phyloP scores from a whole-genome alignment of 75 land plant species.

The Selaginella moellendorffii region DNA sequence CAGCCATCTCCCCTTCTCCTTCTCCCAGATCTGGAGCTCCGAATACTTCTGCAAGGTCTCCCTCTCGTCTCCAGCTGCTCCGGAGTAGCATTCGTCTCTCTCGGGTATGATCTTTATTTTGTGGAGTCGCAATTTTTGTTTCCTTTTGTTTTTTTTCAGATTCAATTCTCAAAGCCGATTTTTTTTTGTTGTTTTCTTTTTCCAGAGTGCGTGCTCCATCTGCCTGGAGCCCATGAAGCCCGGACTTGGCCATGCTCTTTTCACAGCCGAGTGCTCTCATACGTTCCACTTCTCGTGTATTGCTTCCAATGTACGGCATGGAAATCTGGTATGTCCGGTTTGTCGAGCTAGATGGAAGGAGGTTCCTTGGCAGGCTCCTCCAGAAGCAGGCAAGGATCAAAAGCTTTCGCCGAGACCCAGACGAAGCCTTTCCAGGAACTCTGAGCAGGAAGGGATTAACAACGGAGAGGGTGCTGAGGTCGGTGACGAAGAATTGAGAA shows the following conservation, averaged over 20 bases:
- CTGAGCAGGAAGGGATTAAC: neutral
- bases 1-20: neutral
- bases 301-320: conserved; percentile 63
- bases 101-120: conserved; percentile 4
- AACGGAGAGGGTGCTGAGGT: neutral
- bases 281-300: conserved; percentile 75
- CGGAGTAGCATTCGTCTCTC: conserved; percentile 5
- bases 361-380: conserved; percentile 38
- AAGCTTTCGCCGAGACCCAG: conserved; percentile 5
- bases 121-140: too few relatives aligned
- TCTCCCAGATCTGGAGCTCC: neutral
- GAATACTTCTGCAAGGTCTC: neutral
- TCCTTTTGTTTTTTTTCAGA: too few relatives aligned
- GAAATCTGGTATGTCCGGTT: conserved; percentile 61
- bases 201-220: conserved; percentile 56
- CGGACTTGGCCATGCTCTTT: conserved; percentile 41
- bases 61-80: conserved; percentile 5
- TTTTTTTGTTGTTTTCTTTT: neutral
- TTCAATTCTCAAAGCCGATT: too few relatives aligned
- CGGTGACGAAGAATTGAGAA: conserved; percentile 8
- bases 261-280: conserved; percentile 78
- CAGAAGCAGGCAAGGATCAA: too few relatives aligned
- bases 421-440: neutral
- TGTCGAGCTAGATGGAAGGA: conserved; percentile 72
- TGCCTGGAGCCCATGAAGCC: conserved; percentile 50